Conservation (phyloP, 1,284 basidiomycete genomes). For the Boletus holoroseus region DNA sequence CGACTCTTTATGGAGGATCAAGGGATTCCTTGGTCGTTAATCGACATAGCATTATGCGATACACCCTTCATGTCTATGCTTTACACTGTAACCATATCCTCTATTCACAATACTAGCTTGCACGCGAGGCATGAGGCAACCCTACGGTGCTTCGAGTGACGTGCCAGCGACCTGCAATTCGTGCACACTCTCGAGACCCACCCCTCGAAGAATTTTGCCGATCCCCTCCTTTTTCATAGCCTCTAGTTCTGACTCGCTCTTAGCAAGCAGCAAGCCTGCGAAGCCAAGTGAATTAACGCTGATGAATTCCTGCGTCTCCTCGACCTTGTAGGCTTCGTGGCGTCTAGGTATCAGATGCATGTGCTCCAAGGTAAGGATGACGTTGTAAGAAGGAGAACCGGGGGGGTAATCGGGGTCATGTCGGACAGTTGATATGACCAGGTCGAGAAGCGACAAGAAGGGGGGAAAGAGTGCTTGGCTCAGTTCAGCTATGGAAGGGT, state of each 20-base stretch:
- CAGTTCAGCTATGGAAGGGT: constrained; percentile 44
- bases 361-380: constrained; percentile 77
- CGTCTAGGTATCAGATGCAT: constrained; percentile 77
- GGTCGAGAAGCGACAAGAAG: constrained; percentile 73
- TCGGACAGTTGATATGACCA: constrained; percentile 70
- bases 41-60: neutral
- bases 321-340: constrained; percentile 48
- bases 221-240: constrained; percentile 58
- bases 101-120: constrained; percentile 1
- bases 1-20: constrained; percentile 36
- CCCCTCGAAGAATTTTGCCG: constrained; percentile 52
- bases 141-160: constrained; percentile 27
- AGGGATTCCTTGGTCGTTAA: constrained; percentile 35
- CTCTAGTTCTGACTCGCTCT: constrained; percentile 68
- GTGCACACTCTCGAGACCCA: constrained; percentile 60
- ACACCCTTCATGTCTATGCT: neutral
- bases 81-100: neutral
- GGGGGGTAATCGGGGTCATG: constrained; percentile 55
- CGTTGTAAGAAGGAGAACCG: constrained; percentile 74
- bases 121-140: neutral
- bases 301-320: constrained; percentile 49
- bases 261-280: constrained; percentile 80
- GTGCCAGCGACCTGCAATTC: constrained; percentile 51
- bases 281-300: constrained; percentile 83
- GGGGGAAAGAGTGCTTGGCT: constrained; percentile 54